Percentiles rank a stretch among this genome's conserved stretches.
These are phyloP conservation scores for Kluyveromyces aestuarii DNA, from an alignment of 805 yeast genomes.

Conservation along the genomic window DNA sequence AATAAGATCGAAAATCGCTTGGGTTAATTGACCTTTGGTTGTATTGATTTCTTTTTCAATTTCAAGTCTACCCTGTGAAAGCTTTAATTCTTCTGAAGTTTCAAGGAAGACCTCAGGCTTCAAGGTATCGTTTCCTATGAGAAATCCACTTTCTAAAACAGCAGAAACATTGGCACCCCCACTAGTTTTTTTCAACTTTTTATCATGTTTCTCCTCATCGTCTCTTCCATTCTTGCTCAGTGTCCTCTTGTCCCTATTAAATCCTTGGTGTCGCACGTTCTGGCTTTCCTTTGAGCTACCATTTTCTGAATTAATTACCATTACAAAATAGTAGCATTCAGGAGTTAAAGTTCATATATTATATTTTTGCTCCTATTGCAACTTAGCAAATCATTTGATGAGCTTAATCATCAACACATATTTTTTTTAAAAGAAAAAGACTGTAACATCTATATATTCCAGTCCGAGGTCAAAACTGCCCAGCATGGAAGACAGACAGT, in stretches of 20 bases:
- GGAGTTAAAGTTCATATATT: too few relatives aligned
- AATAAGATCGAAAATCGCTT: constrained; percentile 20
- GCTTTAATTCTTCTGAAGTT: background rate
- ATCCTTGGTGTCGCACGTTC: background rate
- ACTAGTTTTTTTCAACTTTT: background rate
- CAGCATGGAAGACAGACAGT: background rate
- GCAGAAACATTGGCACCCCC: background rate
- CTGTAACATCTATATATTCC: too few relatives aligned
- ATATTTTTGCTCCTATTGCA: too few relatives aligned
- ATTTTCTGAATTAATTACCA: background rate
- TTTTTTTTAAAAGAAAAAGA: background rate
- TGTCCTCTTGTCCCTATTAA: background rate
- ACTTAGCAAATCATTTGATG: too few relatives aligned
- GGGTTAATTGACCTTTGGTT: constrained; percentile 20
- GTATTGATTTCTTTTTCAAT: constrained; percentile 5
- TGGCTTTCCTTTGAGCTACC: background rate
- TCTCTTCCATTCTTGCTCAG: background rate
- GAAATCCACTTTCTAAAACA: background rate
- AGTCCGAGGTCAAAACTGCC: too few relatives aligned
- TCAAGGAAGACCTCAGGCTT: background rate
- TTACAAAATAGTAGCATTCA: too few relatives aligned
- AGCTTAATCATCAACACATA: too few relatives aligned
- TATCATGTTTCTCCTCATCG: background rate
- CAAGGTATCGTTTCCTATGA: background rate
- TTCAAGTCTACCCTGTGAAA: constrained; percentile 1